A percentile compares a stretch with the other conserved stretches of the same genome.
phyloP scores from a whole-genome alignment of 2,329 filamentous ascomycete species.

The Claviceps africana region DNA sequence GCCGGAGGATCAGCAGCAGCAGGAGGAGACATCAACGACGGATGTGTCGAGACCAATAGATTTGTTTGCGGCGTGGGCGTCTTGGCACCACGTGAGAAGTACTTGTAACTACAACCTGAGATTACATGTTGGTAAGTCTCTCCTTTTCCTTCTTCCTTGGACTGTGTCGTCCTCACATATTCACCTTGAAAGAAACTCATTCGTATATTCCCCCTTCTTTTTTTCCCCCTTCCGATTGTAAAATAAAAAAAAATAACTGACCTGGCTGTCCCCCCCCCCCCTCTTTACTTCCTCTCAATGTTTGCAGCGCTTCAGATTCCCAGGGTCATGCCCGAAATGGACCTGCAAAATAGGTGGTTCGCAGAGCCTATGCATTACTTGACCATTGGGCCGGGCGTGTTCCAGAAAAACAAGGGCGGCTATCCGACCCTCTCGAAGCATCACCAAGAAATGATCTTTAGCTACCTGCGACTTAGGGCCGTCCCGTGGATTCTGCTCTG shows the following conservation, averaged over 20 bases:
- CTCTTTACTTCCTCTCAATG: not conserved
- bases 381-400: constrained; percentile 37
- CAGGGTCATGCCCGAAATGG: constrained; percentile 41
- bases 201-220: no score
- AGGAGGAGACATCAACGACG: constrained; percentile 12
- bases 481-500: constrained; percentile 50
- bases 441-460: constrained; percentile 47
- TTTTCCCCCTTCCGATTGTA: no score
- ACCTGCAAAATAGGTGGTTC: constrained; percentile 54
- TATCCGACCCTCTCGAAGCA: constrained; percentile 46
- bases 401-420: constrained; percentile 46
- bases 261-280: no score
- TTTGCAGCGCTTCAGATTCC: constrained; percentile 41
- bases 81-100: constrained; percentile 78
- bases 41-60: constrained; percentile 39
- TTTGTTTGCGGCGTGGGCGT: constrained; percentile 75
- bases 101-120: constrained; percentile 74
- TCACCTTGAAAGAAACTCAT: not conserved
- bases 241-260: not conserved
- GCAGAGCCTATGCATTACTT: constrained; percentile 53
- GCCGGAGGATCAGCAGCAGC: no score
- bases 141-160: not conserved
- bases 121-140: constrained; percentile 65
- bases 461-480: constrained; percentile 50
- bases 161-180: not conserved